Conservation (phyloP, 306 rosid species). For the Sophora flavescens region DNA sequence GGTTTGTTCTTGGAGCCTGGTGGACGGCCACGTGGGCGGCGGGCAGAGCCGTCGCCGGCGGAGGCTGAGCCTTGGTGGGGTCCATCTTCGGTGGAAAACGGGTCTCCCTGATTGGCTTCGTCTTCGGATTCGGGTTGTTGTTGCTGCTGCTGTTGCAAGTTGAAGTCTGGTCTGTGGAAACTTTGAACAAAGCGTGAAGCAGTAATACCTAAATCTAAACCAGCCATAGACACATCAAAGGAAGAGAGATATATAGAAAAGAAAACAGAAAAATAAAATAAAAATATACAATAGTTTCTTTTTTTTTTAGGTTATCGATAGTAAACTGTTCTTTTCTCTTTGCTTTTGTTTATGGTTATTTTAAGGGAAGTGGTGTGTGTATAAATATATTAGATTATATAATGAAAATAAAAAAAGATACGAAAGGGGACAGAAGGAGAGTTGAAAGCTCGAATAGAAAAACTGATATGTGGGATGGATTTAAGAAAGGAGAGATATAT, state of each 20-base stretch:
- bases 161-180: conserved; percentile 69
- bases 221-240: conserved; percentile 82
- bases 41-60: conserved; percentile 53
- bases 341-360: conserved; percentile 60
- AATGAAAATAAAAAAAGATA: conserved; percentile 6
- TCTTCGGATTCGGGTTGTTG: conserved; percentile 55
- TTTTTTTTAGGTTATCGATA: conserved; percentile 24
- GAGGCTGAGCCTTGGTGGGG: conserved; percentile 45
- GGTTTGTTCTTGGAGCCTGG: conserved; percentile 89
- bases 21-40: conserved; percentile 80
- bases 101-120: conserved; percentile 42
- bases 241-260: conserved; percentile 47
- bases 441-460: conserved; percentile 33
- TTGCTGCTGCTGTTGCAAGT: conserved; percentile 57
- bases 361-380: conserved; percentile 53
- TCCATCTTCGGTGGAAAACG: conserved; percentile 54
- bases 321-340: conserved; percentile 41
- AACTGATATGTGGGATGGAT: conserved; percentile 7
- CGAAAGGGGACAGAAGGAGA: not conserved
- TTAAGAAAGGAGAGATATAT: not conserved
- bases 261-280: conserved; percentile 59
- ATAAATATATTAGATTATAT: not conserved
- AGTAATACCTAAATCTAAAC: conserved; percentile 85
- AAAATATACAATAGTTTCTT: conserved; percentile 13
- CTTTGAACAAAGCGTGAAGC: conserved; percentile 73